phyloP scores from a whole-genome alignment of 352 stramenopile species.

The Phytophthora meadii region DNA sequence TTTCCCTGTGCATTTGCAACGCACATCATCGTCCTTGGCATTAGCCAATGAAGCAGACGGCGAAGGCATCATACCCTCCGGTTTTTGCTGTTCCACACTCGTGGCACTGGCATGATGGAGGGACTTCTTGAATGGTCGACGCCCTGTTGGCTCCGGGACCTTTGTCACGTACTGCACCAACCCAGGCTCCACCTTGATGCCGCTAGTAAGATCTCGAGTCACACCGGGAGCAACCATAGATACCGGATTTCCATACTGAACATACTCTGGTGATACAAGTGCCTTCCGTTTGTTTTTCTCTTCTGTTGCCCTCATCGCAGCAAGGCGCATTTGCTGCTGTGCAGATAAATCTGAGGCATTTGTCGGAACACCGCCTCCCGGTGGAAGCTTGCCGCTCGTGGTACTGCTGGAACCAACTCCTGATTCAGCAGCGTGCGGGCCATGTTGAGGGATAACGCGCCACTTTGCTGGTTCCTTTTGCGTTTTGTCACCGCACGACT shows the following conservation, averaged over 20 bases:
- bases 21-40: conserved; percentile 48
- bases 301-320: conserved; percentile 53
- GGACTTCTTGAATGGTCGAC: conserved; percentile 72
- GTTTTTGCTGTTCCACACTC: conserved; percentile 18
- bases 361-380: conserved; percentile 11
- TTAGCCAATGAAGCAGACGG: conserved; percentile 8
- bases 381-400: conserved; percentile 33
- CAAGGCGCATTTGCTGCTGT: conserved; percentile 54
- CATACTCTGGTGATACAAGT: conserved; percentile 84
- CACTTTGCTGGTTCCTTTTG: conserved; percentile 72
- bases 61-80: conserved; percentile 5
- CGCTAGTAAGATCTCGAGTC: conserved; percentile 4
- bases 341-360: conserved; percentile 29
- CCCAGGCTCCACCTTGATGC: conserved; percentile 36
- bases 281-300: conserved; percentile 88
- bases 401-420: conserved; percentile 4
- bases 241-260: conserved; percentile 63
- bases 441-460: conserved; percentile 83
- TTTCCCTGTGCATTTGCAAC: conserved; percentile 87
- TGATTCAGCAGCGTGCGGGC: conserved; percentile 60
- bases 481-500: conserved; percentile 59
- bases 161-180: conserved; percentile 53
- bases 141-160: conserved; percentile 63
- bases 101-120: conserved; percentile 51
- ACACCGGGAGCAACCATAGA: conserved; percentile 10